Percentiles rank a stretch among this genome's conserved stretches.
Conservation (phyloP, 116 monocot species). For the Trichopus zeylanicus region DNA sequence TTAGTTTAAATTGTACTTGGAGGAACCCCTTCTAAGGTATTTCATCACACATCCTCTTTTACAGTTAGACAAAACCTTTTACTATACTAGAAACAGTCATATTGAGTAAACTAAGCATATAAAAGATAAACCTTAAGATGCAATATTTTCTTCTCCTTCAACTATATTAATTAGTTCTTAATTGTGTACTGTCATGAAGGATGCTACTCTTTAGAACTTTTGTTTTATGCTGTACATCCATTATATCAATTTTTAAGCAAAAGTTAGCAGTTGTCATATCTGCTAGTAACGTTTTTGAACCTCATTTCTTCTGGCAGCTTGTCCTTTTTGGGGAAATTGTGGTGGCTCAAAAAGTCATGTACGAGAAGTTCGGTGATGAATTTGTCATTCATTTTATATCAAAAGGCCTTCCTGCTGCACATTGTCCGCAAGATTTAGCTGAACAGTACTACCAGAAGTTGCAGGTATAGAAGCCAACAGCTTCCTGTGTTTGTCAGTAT, state of each 20-base stretch:
- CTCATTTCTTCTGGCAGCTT: slow-evolving; percentile 40
- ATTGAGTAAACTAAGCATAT: too few species aligned
- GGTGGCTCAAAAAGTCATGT: slow-evolving; percentile 80
- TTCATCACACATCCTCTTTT: too few species aligned
- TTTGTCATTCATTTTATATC: slow-evolving; percentile 62
- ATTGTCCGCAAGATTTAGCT: slow-evolving; percentile 69
- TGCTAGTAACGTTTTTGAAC: neutral
- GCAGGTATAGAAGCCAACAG: slow-evolving; percentile 31
- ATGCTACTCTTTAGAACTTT: too few species aligned
- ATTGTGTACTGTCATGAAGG: too few species aligned
- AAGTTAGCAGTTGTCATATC: neutral
- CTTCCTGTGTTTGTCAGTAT: neutral
- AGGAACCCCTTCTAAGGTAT: too few species aligned
- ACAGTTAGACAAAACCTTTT: too few species aligned
- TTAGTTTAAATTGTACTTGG: too few species aligned
- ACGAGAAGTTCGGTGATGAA: slow-evolving; percentile 71
- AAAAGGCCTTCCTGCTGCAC: slow-evolving; percentile 48
- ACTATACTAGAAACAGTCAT: too few species aligned
- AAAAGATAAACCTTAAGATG: too few species aligned
- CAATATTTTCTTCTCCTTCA: too few species aligned
- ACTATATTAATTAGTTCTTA: too few species aligned
- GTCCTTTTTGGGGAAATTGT: slow-evolving; percentile 87
- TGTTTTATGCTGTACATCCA: too few species aligned
- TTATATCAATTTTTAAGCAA: neutral
- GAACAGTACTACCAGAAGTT: slow-evolving; percentile 74